Conservation (phyloP, 164 flowering plant species). For the Umbilicus rupestris region DNA sequence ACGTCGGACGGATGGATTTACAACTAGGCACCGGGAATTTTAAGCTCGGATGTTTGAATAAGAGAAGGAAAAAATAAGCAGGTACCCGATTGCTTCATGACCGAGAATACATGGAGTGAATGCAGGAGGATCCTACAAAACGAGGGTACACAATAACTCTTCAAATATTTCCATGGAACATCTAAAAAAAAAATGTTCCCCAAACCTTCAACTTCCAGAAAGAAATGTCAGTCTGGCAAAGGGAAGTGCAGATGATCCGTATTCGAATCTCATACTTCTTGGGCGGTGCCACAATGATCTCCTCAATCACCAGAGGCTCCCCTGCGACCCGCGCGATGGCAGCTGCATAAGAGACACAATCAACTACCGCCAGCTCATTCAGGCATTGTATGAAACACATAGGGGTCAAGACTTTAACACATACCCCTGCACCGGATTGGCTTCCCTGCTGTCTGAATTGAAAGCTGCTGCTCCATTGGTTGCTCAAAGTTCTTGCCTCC, state of each 20-base stretch:
- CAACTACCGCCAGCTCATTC: background rate
- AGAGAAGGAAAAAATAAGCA: background rate
- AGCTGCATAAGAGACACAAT: background rate
- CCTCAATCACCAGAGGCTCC: conserved; percentile 50
- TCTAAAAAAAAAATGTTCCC: background rate
- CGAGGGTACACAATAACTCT: background rate
- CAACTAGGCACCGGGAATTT: background rate
- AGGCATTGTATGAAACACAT: background rate
- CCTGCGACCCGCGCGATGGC: conserved; percentile 41
- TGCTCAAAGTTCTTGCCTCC: background rate
- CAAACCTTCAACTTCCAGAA: conserved; percentile 43
- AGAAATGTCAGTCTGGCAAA: conserved; percentile 47
- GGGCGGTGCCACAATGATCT: conserved; percentile 55
- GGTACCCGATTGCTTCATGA: conserved; percentile 70
- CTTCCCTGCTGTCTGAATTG: background rate
- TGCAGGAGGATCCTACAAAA: conserved; percentile 39
- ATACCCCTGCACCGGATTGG: background rate
- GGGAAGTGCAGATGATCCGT: conserved; percentile 49
- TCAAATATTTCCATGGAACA: background rate
- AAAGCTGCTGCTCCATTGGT: background rate
- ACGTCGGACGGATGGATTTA: no score
- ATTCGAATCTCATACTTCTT: conserved; percentile 40
- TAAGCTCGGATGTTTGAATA: background rate
- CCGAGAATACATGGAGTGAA: conserved; percentile 53
- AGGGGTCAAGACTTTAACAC: background rate